Percentiles rank a stretch among this genome's conserved stretches.
phyloP scores from a whole-genome alignment of 177 flowering plant genomes.

The Telopea speciosissima region DNA sequence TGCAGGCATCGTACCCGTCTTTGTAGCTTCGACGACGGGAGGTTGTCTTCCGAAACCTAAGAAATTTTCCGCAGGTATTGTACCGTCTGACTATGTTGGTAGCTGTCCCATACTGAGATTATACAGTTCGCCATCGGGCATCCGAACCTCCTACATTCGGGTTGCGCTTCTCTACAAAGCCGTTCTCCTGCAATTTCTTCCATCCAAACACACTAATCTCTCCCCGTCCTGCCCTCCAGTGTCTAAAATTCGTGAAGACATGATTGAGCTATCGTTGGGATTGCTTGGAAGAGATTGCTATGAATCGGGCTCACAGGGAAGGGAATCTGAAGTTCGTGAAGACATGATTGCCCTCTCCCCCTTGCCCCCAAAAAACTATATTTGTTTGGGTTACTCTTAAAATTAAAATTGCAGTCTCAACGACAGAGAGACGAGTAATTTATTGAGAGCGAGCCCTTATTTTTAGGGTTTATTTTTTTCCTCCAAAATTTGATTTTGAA shows the following conservation, averaged over 20 bases:
- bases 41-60: conserved; percentile 22
- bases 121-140: conserved; percentile 31
- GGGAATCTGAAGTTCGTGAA: too few relatives aligned
- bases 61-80: conserved; percentile 34
- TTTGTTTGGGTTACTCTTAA: too few relatives aligned
- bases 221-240: too few relatives aligned
- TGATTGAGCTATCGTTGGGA: too few relatives aligned
- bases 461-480: background rate
- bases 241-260: too few relatives aligned
- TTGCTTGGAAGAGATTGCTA: too few relatives aligned
- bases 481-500: background rate
- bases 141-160: conserved; percentile 32
- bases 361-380: too few relatives aligned
- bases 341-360: too few relatives aligned
- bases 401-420: too few relatives aligned
- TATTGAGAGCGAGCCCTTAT: background rate
- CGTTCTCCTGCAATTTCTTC: conserved; percentile 28
- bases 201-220: conserved; percentile 17
- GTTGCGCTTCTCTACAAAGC: conserved; percentile 46
- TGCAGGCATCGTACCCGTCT: too few relatives aligned
- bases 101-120: conserved; percentile 23
- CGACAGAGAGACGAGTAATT: background rate
- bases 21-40: conserved; percentile 33
- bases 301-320: too few relatives aligned
- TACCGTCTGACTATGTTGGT: conserved; percentile 26